Base-by-base conservation (phyloP, 306 rosid species). In the Delonix regia region DNA sequence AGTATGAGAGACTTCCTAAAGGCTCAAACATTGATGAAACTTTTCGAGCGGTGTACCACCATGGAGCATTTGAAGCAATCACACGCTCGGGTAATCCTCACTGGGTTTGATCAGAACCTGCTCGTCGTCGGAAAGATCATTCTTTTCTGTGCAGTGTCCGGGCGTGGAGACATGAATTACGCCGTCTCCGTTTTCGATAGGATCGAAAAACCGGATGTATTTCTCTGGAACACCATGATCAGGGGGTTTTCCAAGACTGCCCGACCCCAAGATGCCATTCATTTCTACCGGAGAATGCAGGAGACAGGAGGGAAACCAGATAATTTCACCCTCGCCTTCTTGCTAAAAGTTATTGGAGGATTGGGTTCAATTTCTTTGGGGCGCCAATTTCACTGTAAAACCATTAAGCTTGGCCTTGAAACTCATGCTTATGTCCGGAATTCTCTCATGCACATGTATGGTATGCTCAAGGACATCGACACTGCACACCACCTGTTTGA, bases 401-500 rank as follows among this genome's bases (percentile, higher is more conserved):
- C 66, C 28, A 45, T 87, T 71, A 91, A 91, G 51, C 76, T 69
- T 73, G 92, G 94, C 25, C 28, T 91, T 28, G 78, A 81, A 33
- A 72, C 77, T 69, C 92, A 94, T 87, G 73, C 57, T 45, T 80
- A 83, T 66, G 98, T 90, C 28, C 65, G 87, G 81, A 94, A 94
- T 84, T 90, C 91, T 69, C 89, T 91, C 1, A 66, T 94, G 33
- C 97, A 90, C 63, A 78, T 91, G 90, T 90, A 88, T 64, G 97
- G 97, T 9, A 64, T 86, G 84, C 42, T 83, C 4, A 72, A 73
- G 55, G 89, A 91, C 33, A 55, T 81, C 2, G 51, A 73, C 71
- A 73, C 72, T 69, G 97, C 97, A 42, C 66, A 22, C 83, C 52
- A 59, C 11, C 78, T 91, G 94, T 91, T 94, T 16, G 97, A 85